A percentile compares a stretch with the other conserved stretches of the same genome.
These are phyloP conservation scores for Capronia epimyces DNA, from an alignment of 2,329 filamentous ascomycete species.

Conservation along the genomic window DNA sequence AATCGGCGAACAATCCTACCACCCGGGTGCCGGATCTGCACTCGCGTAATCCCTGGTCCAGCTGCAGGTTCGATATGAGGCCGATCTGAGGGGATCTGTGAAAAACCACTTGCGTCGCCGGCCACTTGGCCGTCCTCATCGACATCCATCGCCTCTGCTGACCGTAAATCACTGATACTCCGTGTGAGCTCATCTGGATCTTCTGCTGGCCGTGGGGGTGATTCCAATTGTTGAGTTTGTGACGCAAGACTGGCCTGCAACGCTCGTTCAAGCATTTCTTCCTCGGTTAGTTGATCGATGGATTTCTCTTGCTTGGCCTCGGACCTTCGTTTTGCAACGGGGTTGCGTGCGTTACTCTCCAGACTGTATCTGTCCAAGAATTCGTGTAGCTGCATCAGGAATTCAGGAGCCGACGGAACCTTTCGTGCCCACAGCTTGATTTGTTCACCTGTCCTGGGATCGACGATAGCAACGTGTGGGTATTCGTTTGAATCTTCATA, in stretches of 20 bases:
- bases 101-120: conserved; percentile 49
- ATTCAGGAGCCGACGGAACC: conserved; percentile 69
- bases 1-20: conserved; percentile 88
- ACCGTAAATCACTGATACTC: conserved; percentile 50
- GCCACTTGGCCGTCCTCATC: conserved; percentile 35
- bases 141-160: conserved; percentile 43
- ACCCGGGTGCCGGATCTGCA: conserved; percentile 83
- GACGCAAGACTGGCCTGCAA: conserved; percentile 77
- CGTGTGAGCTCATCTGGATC: conserved; percentile 89
- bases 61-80: conserved; percentile 73
- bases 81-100: conserved; percentile 63
- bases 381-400: conserved; percentile 85
- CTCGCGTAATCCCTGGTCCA: conserved; percentile 71
- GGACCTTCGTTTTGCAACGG: conserved; percentile 71
- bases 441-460: conserved; percentile 91
- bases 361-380: conserved; percentile 97
- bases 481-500: conserved; percentile 84
- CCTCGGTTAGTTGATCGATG: conserved; percentile 85
- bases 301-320: conserved; percentile 65
- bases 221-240: conserved; percentile 31
- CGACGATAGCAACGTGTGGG: conserved; percentile 91
- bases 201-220: conserved; percentile 44
- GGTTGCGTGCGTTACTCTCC: conserved; percentile 82
- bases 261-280: conserved; percentile 94
- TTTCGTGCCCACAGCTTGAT: conserved; percentile 92